Percentiles rank a stretch among this genome's conserved stretches.
phyloP scores from a whole-genome alignment of 768 basidiomycete species.

The Gloeostereum incarnatum region DNA sequence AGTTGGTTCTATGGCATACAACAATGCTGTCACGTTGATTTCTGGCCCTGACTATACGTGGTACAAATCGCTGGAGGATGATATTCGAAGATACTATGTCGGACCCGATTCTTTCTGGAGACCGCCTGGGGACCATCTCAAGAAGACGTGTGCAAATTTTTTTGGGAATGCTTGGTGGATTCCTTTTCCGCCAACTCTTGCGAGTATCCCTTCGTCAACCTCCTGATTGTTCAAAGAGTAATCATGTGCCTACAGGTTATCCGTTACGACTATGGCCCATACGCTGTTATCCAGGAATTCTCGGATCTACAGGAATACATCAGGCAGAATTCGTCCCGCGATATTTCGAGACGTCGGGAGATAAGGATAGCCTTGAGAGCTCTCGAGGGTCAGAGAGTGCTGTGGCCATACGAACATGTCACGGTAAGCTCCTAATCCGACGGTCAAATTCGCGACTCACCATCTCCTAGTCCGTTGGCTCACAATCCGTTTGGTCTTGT shows the following conservation, averaged over 20 bases:
- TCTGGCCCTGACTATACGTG: conserved; percentile 38
- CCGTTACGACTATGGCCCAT: conserved; percentile 54
- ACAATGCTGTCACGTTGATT: conserved; percentile 35
- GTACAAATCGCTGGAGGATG: conserved; percentile 35
- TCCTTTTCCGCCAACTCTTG: conserved; percentile 69
- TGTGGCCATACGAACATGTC: conserved; percentile 56
- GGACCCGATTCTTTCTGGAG: conserved; percentile 76
- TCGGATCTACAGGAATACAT: conserved; percentile 51
- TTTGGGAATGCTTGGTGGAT: conserved; percentile 80
- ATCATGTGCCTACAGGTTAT: conserved; percentile 32
- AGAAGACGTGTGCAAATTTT: conserved; percentile 31
- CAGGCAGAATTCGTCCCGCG: conserved; percentile 44
- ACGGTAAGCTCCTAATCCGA: conserved; percentile 24
- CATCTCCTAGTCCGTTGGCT: conserved; percentile 33
- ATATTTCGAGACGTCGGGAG: conserved; percentile 40
- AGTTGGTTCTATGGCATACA: conserved; percentile 49
- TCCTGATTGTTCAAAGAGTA: conserved; percentile 1
- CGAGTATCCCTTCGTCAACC: conserved; percentile 17
- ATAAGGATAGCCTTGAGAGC: conserved; percentile 57
- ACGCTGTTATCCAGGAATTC: conserved; percentile 34
- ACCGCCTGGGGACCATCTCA: conserved; percentile 16
- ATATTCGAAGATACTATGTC: conserved; percentile 46
- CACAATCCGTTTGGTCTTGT: conserved; percentile 33
- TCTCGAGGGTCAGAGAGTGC: conserved; percentile 51
- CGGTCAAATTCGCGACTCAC: conserved; percentile 4